Evolutionary conservation across 148 eudicot species (phyloP).

Genomic region (Arbutus unedo): DNA sequence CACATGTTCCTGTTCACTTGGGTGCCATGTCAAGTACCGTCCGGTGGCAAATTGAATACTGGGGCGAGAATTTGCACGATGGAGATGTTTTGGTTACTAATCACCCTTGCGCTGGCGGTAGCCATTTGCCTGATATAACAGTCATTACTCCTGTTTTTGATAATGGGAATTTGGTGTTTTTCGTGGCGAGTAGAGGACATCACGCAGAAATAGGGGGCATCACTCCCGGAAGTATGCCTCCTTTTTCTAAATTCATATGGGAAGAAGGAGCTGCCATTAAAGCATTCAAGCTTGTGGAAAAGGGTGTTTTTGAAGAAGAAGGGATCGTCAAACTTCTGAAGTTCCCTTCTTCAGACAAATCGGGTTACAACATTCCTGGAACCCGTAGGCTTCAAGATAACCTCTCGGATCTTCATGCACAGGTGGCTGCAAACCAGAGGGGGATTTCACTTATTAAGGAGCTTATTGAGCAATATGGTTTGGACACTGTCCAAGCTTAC

Average conservation of each 20-base stretch:
- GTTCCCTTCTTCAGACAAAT: slow-evolving; percentile 55
- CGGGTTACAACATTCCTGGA: slow-evolving; percentile 67
- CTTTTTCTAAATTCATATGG: slow-evolving; percentile 92
- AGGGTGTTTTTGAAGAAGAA: slow-evolving; percentile 88
- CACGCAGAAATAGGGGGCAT: slow-evolving; percentile 99
- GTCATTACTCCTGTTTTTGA: slow-evolving; percentile 89
- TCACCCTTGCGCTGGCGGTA: slow-evolving; percentile 96
- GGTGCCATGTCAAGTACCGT: slow-evolving; percentile 99
- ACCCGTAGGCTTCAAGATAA: slow-evolving; percentile 93
- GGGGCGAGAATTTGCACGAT: slow-evolving; percentile 77
- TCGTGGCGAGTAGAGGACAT: slow-evolving; percentile 96
- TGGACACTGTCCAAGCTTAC: slow-evolving; percentile 83
- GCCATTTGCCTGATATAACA: slow-evolving; percentile 97
- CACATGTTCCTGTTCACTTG: slow-evolving; percentile 97
- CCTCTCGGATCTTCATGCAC: slow-evolving; percentile 90
- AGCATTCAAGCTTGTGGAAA: slow-evolving; percentile 96
- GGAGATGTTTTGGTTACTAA: slow-evolving; percentile 93
- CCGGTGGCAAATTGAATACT: slow-evolving; percentile 77
- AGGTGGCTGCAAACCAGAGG: slow-evolving; percentile 98
- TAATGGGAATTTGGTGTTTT: slow-evolving; percentile 69
- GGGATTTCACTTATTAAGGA: slow-evolving; percentile 94
- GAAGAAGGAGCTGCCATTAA: slow-evolving; percentile 99
- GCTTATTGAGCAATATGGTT: slow-evolving; percentile 89
- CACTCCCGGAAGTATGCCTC: slow-evolving; percentile 99
- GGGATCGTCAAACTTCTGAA: slow-evolving; percentile 78